Evolutionary conservation across 2,329 filamentous ascomycete species (phyloP).

Genomic region (Botryosphaeria dothidea): DNA sequence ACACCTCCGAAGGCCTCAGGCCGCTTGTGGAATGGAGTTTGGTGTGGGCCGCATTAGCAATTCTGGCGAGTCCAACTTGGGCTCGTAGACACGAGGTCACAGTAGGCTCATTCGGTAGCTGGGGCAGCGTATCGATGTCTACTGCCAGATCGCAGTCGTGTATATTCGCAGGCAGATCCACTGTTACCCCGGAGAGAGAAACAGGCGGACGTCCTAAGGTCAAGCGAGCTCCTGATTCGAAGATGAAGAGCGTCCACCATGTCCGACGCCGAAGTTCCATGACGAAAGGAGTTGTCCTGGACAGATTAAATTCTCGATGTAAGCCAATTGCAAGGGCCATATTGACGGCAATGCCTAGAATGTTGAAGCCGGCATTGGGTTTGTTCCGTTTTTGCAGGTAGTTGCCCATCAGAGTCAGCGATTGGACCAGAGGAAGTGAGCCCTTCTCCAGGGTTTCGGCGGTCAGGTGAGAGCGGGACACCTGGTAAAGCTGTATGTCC

Average conservation of each 20-base stretch:
- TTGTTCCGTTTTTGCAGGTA: constrained; percentile 54
- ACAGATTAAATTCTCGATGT: constrained; percentile 52
- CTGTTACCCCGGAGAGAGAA: constrained; percentile 47
- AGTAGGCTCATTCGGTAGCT: background rate
- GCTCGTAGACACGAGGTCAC: constrained; percentile 1
- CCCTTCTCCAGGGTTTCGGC: constrained; percentile 50
- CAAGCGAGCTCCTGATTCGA: constrained; percentile 51
- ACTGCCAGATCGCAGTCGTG: constrained; percentile 33
- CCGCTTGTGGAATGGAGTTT: too few species aligned
- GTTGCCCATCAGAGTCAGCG: constrained; percentile 49
- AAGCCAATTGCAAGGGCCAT: constrained; percentile 53
- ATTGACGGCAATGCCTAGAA: constrained; percentile 48
- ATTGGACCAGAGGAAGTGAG: constrained; percentile 51
- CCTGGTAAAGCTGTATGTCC: constrained; percentile 49
- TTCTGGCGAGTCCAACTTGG: background rate
- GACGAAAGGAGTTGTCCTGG: constrained; percentile 44
- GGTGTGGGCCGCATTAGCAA: background rate
- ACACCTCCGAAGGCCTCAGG: too few species aligned
- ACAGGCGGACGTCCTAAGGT: constrained; percentile 52
- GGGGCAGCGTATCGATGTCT: background rate
- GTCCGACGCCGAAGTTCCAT: constrained; percentile 38
- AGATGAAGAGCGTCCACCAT: constrained; percentile 44
- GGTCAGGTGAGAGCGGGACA: constrained; percentile 48
- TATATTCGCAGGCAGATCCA: constrained; percentile 45
- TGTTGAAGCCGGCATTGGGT: constrained; percentile 53